A percentile compares a stretch with the other conserved stretches of the same genome.
These are phyloP conservation scores for Silene noctiflora DNA, from an alignment of 179 eudicot species.

Conservation along the genomic window DNA sequence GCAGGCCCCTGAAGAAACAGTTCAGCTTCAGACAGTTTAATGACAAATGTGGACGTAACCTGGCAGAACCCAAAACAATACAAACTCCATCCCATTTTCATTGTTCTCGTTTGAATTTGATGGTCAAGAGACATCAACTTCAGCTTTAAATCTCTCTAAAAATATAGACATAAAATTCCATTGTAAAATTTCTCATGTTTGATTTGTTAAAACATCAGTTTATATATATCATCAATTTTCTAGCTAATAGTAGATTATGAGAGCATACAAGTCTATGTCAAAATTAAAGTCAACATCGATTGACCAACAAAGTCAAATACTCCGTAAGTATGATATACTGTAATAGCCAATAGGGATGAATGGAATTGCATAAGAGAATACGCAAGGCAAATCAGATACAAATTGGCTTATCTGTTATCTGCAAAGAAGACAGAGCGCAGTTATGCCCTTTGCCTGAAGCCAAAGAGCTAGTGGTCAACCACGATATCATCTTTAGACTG, in stretches of 20 bases:
- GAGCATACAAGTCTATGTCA: neutral
- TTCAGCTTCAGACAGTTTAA: neutral
- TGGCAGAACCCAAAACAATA: slow-evolving; percentile 6
- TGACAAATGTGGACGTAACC: neutral
- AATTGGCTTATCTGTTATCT: slow-evolving; percentile 27
- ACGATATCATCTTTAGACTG: slow-evolving; percentile 22
- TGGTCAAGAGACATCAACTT: neutral
- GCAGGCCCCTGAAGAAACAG: neutral
- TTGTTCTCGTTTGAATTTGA: neutral
- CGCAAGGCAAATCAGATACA: slow-evolving; percentile 13
- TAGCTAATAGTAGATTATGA: neutral
- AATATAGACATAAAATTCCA: neutral
- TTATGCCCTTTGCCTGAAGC: slow-evolving; percentile 25
- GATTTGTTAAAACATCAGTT: neutral
- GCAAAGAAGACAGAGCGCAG: slow-evolving; percentile 20
- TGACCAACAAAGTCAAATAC: neutral
- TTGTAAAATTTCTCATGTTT: neutral
- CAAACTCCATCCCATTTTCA: neutral
- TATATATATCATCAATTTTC: neutral
- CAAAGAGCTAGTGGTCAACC: slow-evolving; percentile 25
- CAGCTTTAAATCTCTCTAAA: neutral
- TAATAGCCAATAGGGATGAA: neutral
- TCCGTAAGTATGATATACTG: too few species aligned
- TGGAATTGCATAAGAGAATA: neutral
- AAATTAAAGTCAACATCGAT: neutral